A percentile compares a stretch with the other conserved stretches of the same genome.
Evolutionary conservation across 345 rosid genomes (phyloP).

Genomic region (Camelina hispida): DNA sequence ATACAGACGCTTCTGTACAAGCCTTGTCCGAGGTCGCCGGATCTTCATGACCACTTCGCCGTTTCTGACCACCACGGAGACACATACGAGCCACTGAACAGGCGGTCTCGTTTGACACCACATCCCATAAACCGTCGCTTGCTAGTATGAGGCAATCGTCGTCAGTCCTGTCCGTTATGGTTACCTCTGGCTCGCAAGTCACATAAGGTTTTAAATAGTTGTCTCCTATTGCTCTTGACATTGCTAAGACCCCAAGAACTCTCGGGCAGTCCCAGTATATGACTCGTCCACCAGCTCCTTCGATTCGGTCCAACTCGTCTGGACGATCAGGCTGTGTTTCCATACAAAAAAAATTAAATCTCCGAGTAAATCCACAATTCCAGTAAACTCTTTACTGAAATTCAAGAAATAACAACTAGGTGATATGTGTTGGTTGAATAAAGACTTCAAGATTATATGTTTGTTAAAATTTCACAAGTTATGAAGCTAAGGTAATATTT

Average conservation of each 20-base stretch:
- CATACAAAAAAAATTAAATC: background rate
- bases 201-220: constrained; percentile 87
- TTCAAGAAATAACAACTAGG: background rate
- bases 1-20: constrained; percentile 71
- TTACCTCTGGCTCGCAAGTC: constrained; percentile 78
- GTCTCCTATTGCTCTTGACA: constrained; percentile 93
- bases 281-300: constrained; percentile 80
- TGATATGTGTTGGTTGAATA: background rate
- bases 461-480: too few species aligned
- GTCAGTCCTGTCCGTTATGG: constrained; percentile 55
- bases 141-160: constrained; percentile 83
- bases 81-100: constrained; percentile 79
- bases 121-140: constrained; percentile 93
- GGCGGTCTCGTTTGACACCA: constrained; percentile 81
- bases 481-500: too few species aligned
- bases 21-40: constrained; percentile 49
- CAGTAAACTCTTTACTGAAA: background rate
- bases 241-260: constrained; percentile 77
- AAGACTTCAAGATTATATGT: too few species aligned
- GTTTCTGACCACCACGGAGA: constrained; percentile 42
- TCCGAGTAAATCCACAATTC: background rate
- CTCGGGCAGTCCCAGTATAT: constrained; percentile 86
- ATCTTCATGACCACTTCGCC: background rate
- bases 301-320: constrained; percentile 75
- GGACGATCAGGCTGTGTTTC: constrained; percentile 80